phyloP scores from a whole-genome alignment of 768 basidiomycete species.

The Piloderma croceum region DNA sequence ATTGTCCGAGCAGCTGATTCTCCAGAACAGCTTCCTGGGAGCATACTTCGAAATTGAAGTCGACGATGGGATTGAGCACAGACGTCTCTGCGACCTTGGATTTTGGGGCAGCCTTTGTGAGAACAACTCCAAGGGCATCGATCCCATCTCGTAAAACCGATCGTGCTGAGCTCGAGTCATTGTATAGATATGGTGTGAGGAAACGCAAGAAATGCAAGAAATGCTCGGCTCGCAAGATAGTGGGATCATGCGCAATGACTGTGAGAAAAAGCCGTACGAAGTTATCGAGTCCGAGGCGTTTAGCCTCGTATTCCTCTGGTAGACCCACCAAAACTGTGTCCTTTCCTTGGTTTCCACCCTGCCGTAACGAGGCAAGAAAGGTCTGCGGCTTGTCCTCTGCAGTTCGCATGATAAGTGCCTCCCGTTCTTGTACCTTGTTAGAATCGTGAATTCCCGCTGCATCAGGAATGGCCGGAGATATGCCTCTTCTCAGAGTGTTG shows the following conservation, averaged over 20 bases:
- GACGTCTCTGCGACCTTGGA: constrained; percentile 36
- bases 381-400: constrained; percentile 73
- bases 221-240: constrained; percentile 59
- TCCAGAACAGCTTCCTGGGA: constrained; percentile 28
- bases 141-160: constrained; percentile 60
- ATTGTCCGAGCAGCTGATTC: constrained; percentile 34
- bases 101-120: constrained; percentile 41
- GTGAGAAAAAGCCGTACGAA: constrained; percentile 70
- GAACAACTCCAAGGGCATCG: constrained; percentile 55
- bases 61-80: constrained; percentile 17
- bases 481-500: constrained; percentile 45
- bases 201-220: constrained; percentile 60
- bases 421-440: constrained; percentile 61
- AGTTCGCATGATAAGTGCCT: constrained; percentile 61
- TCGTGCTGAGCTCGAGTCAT: constrained; percentile 48
- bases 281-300: constrained; percentile 54
- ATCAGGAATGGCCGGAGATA: constrained; percentile 40
- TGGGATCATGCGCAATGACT: constrained; percentile 71
- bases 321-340: constrained; percentile 39
- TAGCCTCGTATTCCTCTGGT: constrained; percentile 57
- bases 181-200: constrained; percentile 52
- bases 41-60: constrained; percentile 13
- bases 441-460: constrained; percentile 61
- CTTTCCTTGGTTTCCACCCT: constrained; percentile 35
- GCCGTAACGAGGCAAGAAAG: constrained; percentile 51